phyloP scores from a whole-genome alignment of 1,139 yeast genomes.

The Magnusiomyces fungicola region DNA sequence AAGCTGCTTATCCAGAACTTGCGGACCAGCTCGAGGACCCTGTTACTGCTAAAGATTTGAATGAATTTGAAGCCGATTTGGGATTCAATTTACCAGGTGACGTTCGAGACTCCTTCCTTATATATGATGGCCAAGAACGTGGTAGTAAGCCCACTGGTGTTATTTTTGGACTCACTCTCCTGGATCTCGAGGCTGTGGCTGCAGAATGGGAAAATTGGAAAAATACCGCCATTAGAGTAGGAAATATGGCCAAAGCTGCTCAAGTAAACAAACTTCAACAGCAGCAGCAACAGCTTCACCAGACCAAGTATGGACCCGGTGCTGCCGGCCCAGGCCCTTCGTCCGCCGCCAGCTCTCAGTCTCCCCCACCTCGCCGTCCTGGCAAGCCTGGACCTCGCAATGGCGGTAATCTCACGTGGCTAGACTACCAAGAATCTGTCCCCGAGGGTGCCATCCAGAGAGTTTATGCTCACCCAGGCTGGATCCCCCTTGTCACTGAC shows the following conservation, averaged over 20 bases:
- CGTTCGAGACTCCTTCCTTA: conserved; percentile 64
- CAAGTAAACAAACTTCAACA: conserved; percentile 17
- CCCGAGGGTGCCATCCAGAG: conserved; percentile 69
- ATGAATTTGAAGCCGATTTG: conserved; percentile 68
- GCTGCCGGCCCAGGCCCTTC: conserved; percentile 7
- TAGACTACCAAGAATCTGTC: conserved; percentile 50
- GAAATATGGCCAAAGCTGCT: conserved; percentile 19
- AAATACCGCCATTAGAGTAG: conserved; percentile 45
- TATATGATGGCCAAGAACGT: conserved; percentile 76
- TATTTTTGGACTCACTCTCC: conserved; percentile 59
- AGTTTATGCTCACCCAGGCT: conserved; percentile 74
- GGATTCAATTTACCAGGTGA: conserved; percentile 62
- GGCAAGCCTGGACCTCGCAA: conserved; percentile 9
- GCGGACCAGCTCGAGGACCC: conserved; percentile 64
- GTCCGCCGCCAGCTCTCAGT: conserved; percentile 15
- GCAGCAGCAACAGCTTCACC: conserved; percentile 26
- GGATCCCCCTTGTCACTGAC: conserved; percentile 90
- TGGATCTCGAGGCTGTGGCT: conserved; percentile 63
- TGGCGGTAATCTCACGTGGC: conserved; percentile 23
- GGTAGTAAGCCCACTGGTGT: conserved; percentile 73
- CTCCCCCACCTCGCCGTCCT: conserved; percentile 7
- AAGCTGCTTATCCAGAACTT: conserved; percentile 71
- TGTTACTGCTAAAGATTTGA: conserved; percentile 67
- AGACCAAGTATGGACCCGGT: too few species aligned
- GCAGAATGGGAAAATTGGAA: conserved; percentile 72